These are phyloP conservation scores for Elasticomyces elasticus DNA, from an alignment of 495 filamentous ascomycete genomes.

Conservation along the genomic window DNA sequence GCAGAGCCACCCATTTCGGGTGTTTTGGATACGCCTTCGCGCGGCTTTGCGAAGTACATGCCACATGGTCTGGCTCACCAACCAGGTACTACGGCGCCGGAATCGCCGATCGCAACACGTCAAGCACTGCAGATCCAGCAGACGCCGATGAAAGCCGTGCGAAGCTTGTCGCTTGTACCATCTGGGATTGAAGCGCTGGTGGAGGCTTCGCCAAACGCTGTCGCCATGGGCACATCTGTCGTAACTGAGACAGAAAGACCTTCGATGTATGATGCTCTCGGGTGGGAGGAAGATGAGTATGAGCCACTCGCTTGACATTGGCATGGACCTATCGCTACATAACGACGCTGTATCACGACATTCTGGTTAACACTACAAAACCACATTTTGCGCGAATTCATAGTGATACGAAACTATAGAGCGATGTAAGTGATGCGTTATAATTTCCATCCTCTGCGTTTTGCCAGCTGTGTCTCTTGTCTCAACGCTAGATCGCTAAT, in stretches of 20 bases:
- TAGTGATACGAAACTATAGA: no score
- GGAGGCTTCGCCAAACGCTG: slow-evolving; percentile 3
- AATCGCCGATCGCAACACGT: slow-evolving; percentile 15
- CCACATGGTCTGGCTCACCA: slow-evolving; percentile 22
- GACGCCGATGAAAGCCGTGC: slow-evolving; percentile 12
- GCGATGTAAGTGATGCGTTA: background rate
- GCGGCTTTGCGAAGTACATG: slow-evolving; percentile 34
- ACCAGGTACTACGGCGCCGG: slow-evolving; percentile 7
- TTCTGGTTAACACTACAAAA: no score
- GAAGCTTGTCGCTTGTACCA: background rate
- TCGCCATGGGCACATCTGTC: slow-evolving; percentile 3
- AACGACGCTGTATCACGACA: no score
- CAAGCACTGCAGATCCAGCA: background rate
- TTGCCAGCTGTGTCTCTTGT: slow-evolving; percentile 19
- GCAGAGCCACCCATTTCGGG: background rate
- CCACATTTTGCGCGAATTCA: no score
- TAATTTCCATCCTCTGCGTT: slow-evolving; percentile 19
- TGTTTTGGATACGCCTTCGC: slow-evolving; percentile 48
- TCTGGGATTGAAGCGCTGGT: background rate
- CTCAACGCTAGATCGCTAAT: slow-evolving; percentile 29
- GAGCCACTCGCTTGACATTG: slow-evolving; percentile 33
- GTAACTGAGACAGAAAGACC: slow-evolving; percentile 21
- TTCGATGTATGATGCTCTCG: slow-evolving; percentile 59
- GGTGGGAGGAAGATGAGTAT: slow-evolving; percentile 65
- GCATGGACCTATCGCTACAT: no score